These are phyloP conservation scores for Pseudocercospora pini-densiflorae DNA, from an alignment of 2,329 filamentous ascomycete genomes.

Conservation along the genomic window DNA sequence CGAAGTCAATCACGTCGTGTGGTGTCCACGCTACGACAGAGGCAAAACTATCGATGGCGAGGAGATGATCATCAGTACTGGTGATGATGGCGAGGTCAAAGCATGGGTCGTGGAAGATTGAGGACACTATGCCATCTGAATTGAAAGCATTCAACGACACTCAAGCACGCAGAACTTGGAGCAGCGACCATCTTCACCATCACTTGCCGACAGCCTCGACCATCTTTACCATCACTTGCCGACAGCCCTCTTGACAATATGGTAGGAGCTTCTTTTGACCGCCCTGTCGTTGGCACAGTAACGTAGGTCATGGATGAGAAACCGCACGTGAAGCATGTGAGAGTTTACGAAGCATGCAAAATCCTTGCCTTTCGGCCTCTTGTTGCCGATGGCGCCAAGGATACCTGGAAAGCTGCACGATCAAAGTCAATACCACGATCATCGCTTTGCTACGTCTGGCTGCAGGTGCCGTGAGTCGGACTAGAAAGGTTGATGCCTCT, in stretches of 20 bases:
- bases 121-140: neutral
- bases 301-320: too few species aligned
- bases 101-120: conserved; percentile 69
- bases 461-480: neutral
- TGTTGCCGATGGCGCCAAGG: too few species aligned
- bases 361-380: too few species aligned
- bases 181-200: neutral
- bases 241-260: too few species aligned
- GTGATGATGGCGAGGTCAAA: conserved; percentile 86
- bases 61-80: conserved; percentile 88
- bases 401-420: neutral
- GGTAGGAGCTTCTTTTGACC: too few species aligned
- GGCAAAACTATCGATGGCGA: conserved; percentile 65
- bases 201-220: too few species aligned
- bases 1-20: conserved; percentile 90
- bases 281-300: too few species aligned
- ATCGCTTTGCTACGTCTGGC: neutral
- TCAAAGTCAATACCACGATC: neutral
- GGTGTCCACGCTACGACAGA: conserved; percentile 79
- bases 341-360: neutral
- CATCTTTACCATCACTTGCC: too few species aligned
- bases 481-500: neutral
- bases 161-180: neutral
- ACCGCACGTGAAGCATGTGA: too few species aligned
- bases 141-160: neutral